Evolutionary conservation across 2,329 filamentous ascomycete genomes (phyloP), one percentile per base, ranked within the genome.

Genomic region (Amphichorda felina): DNA sequence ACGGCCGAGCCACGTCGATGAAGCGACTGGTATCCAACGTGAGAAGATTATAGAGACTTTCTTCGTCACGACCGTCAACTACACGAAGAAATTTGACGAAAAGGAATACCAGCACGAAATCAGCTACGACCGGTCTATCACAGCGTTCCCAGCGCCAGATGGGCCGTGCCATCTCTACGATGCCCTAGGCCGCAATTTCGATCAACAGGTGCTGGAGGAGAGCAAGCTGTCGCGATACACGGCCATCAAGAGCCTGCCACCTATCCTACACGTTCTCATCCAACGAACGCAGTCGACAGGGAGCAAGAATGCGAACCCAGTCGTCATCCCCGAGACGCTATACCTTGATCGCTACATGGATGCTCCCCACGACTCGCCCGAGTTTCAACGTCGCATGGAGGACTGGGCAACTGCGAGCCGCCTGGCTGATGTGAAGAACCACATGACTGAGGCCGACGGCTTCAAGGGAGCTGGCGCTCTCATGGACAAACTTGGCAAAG

Each of bases 281-380:
- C 86, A 94, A 51, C 78, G 91, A 5, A 79, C 83, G 4, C 78
- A 81, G 40, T 85, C 77, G 34, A 79, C 85, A 43, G 69, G 71
- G 6, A 69, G 69, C 30, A 94, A 94, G 51, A 86, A 87, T 19
- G 76, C 75, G 36, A 78, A 87, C 41, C 75, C 83, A 9, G 72
- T 98, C 10, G 68, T 75, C 15, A 75, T 98, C n/a, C 78, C 81
- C 4, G 80, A 91, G 44, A 79, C 71, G 2, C 68, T 98, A 10
- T 94, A 84, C 50, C 66, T 98, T 36, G 91, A 96, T 56, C 75
- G 88, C 19, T 98, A 94, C 55, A 80, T 88, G 69, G 78, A 85
- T 41, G 72, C 74, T 4, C 63, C 69, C 1, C 64, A 68, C 4
- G 67, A 75, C 28, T 72, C 77, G 3, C 60, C 70, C 2, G 60